Conservation (phyloP, 768 basidiomycete species). For the Mycena rosella region DNA sequence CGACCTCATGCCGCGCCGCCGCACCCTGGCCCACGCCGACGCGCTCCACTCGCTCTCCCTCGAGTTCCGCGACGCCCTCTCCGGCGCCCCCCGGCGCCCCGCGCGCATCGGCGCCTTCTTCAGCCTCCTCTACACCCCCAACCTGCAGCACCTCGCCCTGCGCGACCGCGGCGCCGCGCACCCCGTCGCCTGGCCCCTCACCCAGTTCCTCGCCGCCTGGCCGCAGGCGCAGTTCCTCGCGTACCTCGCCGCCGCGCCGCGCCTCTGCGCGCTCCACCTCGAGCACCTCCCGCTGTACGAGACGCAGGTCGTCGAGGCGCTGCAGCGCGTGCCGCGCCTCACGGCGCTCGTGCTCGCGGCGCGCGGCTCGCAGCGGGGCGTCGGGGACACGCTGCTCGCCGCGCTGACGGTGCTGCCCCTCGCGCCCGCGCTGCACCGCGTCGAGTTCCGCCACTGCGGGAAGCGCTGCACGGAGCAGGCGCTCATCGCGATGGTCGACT, state of each 20-base stretch:
- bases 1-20: slow-evolving; percentile 21
- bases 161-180: slow-evolving; percentile 8
- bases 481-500: slow-evolving; percentile 28
- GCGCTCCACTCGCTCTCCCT: slow-evolving; percentile 22
- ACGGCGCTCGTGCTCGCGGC: slow-evolving; percentile 26
- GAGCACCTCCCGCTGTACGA: slow-evolving; percentile 29
- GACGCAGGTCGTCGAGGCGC: slow-evolving; percentile 31
- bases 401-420: slow-evolving; percentile 9
- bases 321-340: slow-evolving; percentile 23
- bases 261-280: slow-evolving; percentile 24
- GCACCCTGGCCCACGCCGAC: slow-evolving; percentile 5
- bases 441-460: slow-evolving; percentile 35
- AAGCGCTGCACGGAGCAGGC: slow-evolving; percentile 34
- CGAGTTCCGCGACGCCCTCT: slow-evolving; percentile 25
- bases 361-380: slow-evolving; percentile 24
- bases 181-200: slow-evolving; percentile 47
- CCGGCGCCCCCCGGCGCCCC: neutral
- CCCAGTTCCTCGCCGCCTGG: slow-evolving; percentile 27
- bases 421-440: slow-evolving; percentile 18
- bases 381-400: slow-evolving; percentile 23
- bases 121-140: slow-evolving; percentile 25
- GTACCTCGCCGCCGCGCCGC: slow-evolving; percentile 21
- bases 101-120: slow-evolving; percentile 27
- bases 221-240: slow-evolving; percentile 28
- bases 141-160: slow-evolving; percentile 13